Evolutionary conservation across 352 stramenopile genomes (phyloP), one percentile per base, ranked within the genome.

Genomic region (Phytopythium ostracodes): DNA sequence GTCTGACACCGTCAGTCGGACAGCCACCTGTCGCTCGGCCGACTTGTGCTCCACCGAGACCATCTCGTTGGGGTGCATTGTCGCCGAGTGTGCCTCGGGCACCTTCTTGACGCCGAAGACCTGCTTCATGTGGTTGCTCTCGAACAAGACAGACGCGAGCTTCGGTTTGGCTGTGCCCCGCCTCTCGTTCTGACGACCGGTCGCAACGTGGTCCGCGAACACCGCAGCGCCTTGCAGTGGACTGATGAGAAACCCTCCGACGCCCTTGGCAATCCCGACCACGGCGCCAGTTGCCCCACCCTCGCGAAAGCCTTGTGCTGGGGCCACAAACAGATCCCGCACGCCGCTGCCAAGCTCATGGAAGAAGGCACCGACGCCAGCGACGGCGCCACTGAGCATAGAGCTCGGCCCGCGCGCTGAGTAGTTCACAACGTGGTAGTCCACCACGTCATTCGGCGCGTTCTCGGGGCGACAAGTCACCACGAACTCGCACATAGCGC

Each of bases 371-470:
- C 73, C 83, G 14, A 79, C 64, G 40, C 83, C 83, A 60, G 80
- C 73, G 25, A 71, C 70, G 15, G 73, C 75, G 20, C 83, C 81
- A 62, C 78, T 63, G 10, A 90, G 47, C 38, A 69, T 67, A 40
- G 81, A 88, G 11, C 78, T 68, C 0, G 84, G 84, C 0, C 84
- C 84, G 59, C 79, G 76, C 9, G 76, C 71, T 0, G 68, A 74
- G 63, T 91, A 93, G 51, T 91, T 72, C 7, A 91, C 79, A 20
- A 62, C 81, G 40, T 63, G 77, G 50, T 88, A 88, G 38, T 86
- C 79, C n/a, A 85, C 71, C 25, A 88, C 75, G 66, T 83, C 68
- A 25, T 63, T 54, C 11, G 50, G 38, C 1, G 68, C 76, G 42
- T 75, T 73, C 25, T 65, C 68, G 27, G 57, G 56, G 6, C 68